Conservation (phyloP, 352 stramenopile species). For the Blastocystis sp. region DNA sequence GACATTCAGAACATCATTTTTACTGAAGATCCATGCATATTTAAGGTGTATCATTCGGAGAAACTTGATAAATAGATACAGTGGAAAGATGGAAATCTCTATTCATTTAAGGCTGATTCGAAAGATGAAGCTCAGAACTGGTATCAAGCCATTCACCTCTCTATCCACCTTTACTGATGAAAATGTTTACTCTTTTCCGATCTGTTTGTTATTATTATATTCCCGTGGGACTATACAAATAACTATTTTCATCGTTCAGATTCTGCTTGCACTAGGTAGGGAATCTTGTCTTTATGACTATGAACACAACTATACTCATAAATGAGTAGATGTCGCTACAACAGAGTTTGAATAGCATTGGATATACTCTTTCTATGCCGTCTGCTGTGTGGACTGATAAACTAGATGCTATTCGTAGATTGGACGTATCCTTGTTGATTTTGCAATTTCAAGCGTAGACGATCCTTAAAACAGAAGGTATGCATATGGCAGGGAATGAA, state of each 20-base stretch:
- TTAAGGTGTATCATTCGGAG: background rate
- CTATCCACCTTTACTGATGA: constrained; percentile 5
- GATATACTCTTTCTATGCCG: background rate
- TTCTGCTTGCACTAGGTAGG: background rate
- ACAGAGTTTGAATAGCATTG: background rate
- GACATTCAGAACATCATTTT: background rate
- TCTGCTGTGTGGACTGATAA: background rate
- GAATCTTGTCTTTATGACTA: background rate
- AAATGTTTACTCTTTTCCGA: background rate
- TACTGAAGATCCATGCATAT: background rate
- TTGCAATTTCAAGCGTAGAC: background rate
- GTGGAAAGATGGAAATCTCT: background rate
- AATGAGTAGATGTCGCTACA: background rate
- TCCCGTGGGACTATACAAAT: background rate
- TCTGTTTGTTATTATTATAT: background rate
- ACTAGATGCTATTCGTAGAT: background rate
- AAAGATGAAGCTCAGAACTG: background rate
- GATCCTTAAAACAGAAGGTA: background rate
- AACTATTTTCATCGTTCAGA: background rate
- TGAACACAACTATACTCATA: background rate
- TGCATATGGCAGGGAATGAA: background rate
- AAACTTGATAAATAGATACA: constrained; percentile 13
- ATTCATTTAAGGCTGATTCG: background rate
- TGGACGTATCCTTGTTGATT: background rate
- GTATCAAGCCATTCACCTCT: constrained; percentile 26